Conservation (phyloP, 2,329 filamentous ascomycete species). For the Scytalidium lignicola region DNA sequence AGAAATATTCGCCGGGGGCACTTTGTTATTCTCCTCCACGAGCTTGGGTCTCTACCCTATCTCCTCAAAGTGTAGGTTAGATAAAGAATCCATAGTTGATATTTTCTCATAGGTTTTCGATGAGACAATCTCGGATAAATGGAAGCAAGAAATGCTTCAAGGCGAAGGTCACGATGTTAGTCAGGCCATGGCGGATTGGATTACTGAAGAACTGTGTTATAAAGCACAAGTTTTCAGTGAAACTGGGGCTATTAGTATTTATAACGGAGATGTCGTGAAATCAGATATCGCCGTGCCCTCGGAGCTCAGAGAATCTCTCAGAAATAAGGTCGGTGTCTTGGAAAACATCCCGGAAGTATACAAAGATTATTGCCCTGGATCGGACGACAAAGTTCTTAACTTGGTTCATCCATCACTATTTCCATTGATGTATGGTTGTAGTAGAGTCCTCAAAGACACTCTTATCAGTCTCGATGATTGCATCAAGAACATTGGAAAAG, state of each 20-base stretch:
- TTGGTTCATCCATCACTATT: constrained; percentile 61
- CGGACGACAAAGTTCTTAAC: constrained; percentile 52
- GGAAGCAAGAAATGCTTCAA: constrained; percentile 19
- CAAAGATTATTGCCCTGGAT: constrained; percentile 59
- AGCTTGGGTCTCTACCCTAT: no score
- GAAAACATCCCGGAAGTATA: constrained; percentile 43
- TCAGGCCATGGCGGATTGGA: constrained; percentile 28
- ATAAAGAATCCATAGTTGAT: background rate
- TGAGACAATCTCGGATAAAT: constrained; percentile 19
- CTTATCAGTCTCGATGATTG: constrained; percentile 18
- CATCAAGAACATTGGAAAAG: constrained; percentile 25
- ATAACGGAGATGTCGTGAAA: constrained; percentile 40
- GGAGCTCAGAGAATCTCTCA: constrained; percentile 36
- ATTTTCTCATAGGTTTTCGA: constrained; percentile 16
- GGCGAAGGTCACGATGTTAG: constrained; percentile 22
- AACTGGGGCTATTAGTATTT: constrained; percentile 10
- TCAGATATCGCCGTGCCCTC: constrained; percentile 42
- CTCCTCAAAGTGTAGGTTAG: no score
- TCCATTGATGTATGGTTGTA: constrained; percentile 50
- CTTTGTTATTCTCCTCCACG: no score
- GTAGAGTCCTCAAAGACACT: constrained; percentile 32
- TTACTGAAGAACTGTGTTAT: constrained; percentile 17
- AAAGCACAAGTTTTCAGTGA: constrained; percentile 16
- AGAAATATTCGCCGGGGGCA: no score
- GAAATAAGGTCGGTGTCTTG: constrained; percentile 37